These are phyloP conservation scores for Hsuehochloa calcarea DNA, from an alignment of 176 grass and related monocot species.

Conservation along the genomic window DNA sequence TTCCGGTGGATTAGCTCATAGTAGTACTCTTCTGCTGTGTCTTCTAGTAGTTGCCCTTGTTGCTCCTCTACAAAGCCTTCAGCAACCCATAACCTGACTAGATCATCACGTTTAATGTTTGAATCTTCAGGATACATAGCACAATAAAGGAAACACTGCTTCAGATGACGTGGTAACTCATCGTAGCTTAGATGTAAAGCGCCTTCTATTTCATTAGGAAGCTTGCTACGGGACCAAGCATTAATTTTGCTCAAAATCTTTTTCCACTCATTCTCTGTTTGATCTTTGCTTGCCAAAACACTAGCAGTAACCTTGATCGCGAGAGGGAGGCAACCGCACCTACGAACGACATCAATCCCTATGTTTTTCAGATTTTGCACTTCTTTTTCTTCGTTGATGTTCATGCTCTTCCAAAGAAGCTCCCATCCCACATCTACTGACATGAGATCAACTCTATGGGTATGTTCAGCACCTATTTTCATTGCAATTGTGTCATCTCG, in stretches of 20 bases:
- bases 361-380: not conserved
- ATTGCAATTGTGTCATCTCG: not conserved
- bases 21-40: conserved; percentile 44
- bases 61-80: conserved; percentile 28
- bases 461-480: not conserved
- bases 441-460: conserved; percentile 36
- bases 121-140: not conserved
- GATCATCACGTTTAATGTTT: not conserved
- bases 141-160: conserved; percentile 10
- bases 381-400: not conserved
- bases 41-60: conserved; percentile 22
- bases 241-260: not conserved
- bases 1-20: conserved; percentile 36
- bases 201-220: conserved; percentile 16
- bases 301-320: conserved; percentile 34
- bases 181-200: conserved; percentile 51
- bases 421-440: not conserved
- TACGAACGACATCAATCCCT: not conserved
- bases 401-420: not conserved
- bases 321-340: conserved; percentile 46
- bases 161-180: not conserved
- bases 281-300: conserved; percentile 2
- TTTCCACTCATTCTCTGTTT: conserved; percentile 32
- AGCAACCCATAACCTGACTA: not conserved
- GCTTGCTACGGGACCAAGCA: conserved; percentile 30